These are phyloP conservation scores for Mycosarcoma maydis DNA, from an alignment of 1,284 basidiomycete species.

Conservation along the genomic window DNA sequence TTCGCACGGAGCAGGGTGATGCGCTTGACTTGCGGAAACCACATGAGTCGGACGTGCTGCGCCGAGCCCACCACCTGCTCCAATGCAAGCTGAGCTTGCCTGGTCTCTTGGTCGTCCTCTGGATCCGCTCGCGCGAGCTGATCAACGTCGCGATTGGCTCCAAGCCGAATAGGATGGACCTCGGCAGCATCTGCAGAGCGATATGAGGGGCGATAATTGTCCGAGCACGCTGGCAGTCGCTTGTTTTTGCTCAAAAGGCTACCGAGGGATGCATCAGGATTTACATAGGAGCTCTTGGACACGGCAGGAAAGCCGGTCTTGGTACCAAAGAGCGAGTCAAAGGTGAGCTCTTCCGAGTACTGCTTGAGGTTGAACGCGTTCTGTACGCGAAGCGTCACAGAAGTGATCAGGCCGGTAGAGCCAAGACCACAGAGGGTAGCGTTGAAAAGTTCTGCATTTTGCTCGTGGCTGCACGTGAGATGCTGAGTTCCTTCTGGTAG, in stretches of 20 bases:
- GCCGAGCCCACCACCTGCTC: conserved; percentile 68
- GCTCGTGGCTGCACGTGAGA: conserved; percentile 75
- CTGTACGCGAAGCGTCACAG: conserved; percentile 81
- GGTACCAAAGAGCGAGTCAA: conserved; percentile 72
- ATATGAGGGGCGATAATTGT: conserved; percentile 32
- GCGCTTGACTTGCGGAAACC: conserved; percentile 84
- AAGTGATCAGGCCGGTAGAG: conserved; percentile 87
- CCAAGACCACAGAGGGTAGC: conserved; percentile 94
- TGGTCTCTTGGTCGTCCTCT: conserved; percentile 58
- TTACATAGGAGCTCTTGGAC: conserved; percentile 10
- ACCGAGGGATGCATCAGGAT: conserved; percentile 42
- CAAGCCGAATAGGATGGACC: conserved; percentile 39
- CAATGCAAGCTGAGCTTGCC: conserved; percentile 71
- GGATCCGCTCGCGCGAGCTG: conserved; percentile 24
- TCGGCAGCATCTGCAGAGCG: conserved; percentile 15
- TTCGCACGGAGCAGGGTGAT: conserved; percentile 80
- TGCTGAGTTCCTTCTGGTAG: conserved; percentile 72
- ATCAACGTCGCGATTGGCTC: conserved; percentile 23
- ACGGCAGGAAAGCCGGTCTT: conserved; percentile 58
- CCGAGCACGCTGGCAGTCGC: conserved; percentile 39
- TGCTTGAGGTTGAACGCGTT: conserved; percentile 85
- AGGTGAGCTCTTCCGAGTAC: conserved; percentile 75
- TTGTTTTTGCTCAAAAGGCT: conserved; percentile 50
- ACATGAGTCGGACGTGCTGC: conserved; percentile 92
- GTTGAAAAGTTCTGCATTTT: conserved; percentile 81